Evolutionary conservation across 805 yeast species (phyloP).

Genomic region (Clavispora vitiphila): DNA sequence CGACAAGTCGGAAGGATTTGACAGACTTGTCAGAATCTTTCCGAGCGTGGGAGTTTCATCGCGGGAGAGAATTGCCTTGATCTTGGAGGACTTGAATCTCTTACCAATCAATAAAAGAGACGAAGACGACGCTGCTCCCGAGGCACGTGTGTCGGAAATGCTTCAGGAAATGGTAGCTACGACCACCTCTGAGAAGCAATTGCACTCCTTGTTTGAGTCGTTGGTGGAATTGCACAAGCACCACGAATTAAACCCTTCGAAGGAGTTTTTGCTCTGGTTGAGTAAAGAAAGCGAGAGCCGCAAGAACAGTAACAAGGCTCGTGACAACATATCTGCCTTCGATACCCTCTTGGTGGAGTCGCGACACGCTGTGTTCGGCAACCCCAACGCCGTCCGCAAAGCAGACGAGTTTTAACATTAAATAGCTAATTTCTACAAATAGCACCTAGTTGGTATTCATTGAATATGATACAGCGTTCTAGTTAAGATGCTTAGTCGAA

Average conservation of each 20-base stretch:
- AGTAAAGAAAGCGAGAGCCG: slow-evolving; percentile 36
- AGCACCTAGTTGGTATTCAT: slow-evolving; percentile 1
- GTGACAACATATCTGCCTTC: slow-evolving; percentile 30
- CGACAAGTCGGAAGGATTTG: slow-evolving; percentile 16
- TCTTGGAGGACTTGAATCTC: slow-evolving; percentile 41
- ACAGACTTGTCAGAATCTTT: slow-evolving; percentile 20
- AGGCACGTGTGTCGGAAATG: slow-evolving; percentile 29
- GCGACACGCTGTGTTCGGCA: slow-evolving; percentile 73
- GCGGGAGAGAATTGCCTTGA: slow-evolving; percentile 38
- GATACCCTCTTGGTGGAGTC: slow-evolving; percentile 28
- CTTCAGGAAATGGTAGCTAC: slow-evolving; percentile 25
- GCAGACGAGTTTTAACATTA: slow-evolving; percentile 21
- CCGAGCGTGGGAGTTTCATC: slow-evolving; percentile 25
- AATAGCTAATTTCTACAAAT: background rate
- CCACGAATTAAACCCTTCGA: slow-evolving; percentile 21
- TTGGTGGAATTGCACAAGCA: slow-evolving; percentile 30
- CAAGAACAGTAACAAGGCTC: slow-evolving; percentile 16
- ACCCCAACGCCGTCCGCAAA: slow-evolving; percentile 65
- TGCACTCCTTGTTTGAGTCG: slow-evolving; percentile 24
- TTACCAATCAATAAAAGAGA: slow-evolving; percentile 15
- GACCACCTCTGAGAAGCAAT: slow-evolving; percentile 30
- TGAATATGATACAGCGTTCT: slow-evolving; percentile 9
- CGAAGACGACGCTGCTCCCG: slow-evolving; percentile 17
- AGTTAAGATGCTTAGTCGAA: slow-evolving; percentile 21
- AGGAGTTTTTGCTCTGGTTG: slow-evolving; percentile 62